These are phyloP conservation scores for Xanthoceras sorbifolium DNA, from an alignment of 345 rosid species.

Conservation along the genomic window DNA sequence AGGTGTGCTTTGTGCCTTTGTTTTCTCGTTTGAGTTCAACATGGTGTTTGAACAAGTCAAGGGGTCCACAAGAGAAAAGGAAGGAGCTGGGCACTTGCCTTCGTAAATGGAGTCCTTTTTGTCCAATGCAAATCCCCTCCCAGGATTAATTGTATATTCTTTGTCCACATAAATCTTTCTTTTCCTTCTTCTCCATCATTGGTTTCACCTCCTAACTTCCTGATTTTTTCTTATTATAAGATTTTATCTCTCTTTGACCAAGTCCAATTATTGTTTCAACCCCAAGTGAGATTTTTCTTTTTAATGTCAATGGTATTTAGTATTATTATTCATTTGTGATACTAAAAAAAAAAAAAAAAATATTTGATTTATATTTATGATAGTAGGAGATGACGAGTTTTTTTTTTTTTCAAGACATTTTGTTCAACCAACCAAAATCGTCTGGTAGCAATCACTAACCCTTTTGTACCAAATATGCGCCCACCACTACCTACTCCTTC, in stretches of 20 bases:
- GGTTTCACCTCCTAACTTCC: background rate
- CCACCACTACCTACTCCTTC: background rate
- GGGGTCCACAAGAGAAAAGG: background rate
- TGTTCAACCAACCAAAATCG: conserved; percentile 3
- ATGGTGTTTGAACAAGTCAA: conserved; percentile 23
- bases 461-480: background rate
- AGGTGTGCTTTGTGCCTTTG: background rate
- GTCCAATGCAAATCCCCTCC: background rate
- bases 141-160: background rate
- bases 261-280: background rate
- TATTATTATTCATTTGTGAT: background rate
- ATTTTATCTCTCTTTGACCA: background rate
- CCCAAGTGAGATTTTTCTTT: background rate
- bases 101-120: background rate
- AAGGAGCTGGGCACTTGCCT: background rate
- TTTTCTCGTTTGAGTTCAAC: background rate
- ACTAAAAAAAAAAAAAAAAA: too few species aligned
- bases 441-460: background rate
- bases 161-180: background rate
- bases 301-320: too few species aligned
- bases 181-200: background rate
- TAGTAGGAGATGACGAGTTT: background rate
- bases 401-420: background rate
- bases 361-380: background rate
- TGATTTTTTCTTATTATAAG: background rate